Conservation (phyloP, 371 early-diverging fungal genomes). For the Mortierella sp. region DNA sequence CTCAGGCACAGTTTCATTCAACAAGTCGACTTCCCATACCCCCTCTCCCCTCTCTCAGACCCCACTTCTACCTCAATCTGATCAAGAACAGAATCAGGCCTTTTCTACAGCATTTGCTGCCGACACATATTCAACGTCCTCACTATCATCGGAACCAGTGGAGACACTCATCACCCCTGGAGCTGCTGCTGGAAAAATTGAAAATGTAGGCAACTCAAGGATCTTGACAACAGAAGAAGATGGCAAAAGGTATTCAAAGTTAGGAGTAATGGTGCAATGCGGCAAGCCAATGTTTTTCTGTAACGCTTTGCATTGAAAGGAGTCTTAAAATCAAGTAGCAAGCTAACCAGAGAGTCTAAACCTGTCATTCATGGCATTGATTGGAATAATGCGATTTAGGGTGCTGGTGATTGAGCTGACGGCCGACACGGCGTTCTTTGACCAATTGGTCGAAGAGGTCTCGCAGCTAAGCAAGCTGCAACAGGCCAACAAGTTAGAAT, state of each 20-base stretch:
- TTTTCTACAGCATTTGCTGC: background rate
- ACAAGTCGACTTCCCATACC: background rate
- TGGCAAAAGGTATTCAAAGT: slow-evolving; percentile 41
- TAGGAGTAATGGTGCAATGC: no score
- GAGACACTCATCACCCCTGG: slow-evolving; percentile 45
- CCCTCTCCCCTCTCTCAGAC: slow-evolving; percentile 19
- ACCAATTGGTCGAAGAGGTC: slow-evolving; percentile 65
- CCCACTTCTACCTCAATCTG: slow-evolving; percentile 5
- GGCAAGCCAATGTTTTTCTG: no score
- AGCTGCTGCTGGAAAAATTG: background rate
- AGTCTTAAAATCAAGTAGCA: background rate
- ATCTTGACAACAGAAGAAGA: slow-evolving; percentile 44
- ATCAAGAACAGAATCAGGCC: background rate
- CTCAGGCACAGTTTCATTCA: slow-evolving; percentile 27
- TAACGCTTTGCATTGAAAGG: background rate
- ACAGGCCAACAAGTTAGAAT: slow-evolving; percentile 57
- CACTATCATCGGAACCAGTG: slow-evolving; percentile 4
- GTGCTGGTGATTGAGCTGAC: slow-evolving; percentile 68
- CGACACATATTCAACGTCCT: background rate
- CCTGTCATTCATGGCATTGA: background rate
- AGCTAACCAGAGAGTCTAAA: background rate
- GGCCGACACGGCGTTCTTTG: slow-evolving; percentile 74
- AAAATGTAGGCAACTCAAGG: background rate
- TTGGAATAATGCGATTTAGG: slow-evolving; percentile 27
- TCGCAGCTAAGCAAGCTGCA: slow-evolving; percentile 60